Percentiles rank a stretch among this genome's conserved stretches.
These are phyloP conservation scores for Chrysanthemum makinoi DNA, from an alignment of 129 eudicot genomes.

Conservation along the genomic window DNA sequence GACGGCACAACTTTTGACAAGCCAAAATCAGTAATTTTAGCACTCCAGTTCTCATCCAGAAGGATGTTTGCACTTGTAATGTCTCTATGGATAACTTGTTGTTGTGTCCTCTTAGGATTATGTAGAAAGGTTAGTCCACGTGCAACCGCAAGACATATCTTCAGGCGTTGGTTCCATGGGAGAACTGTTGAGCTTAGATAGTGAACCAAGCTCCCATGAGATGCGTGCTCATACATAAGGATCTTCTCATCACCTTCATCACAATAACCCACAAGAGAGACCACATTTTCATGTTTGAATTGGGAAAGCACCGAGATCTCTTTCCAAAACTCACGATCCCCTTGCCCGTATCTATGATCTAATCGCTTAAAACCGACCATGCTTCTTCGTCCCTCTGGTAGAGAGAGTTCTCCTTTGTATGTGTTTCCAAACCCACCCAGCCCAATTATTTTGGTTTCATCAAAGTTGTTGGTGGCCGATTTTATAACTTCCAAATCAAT, in stretches of 20 bases:
- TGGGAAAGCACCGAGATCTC: not conserved
- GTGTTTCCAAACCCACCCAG: not conserved
- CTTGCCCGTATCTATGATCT: slow-evolving; percentile 21
- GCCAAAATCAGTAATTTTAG: slow-evolving; percentile 18
- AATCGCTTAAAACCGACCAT: slow-evolving; percentile 15
- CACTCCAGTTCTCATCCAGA: too few species aligned
- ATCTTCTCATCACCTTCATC: not conserved
- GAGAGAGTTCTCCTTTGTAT: slow-evolving; percentile 18
- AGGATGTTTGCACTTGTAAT: too few species aligned
- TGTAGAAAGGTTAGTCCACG: slow-evolving; percentile 8
- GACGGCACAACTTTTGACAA: not conserved
- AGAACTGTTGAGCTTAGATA: not conserved
- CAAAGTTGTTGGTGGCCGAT: slow-evolving; percentile 8
- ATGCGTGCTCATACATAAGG: slow-evolving; percentile 5
- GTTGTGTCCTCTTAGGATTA: not conserved
- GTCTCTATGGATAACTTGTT: too few species aligned
- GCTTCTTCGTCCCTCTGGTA: not conserved
- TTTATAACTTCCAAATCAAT: not conserved
- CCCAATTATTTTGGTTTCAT: not conserved
- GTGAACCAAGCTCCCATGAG: slow-evolving; percentile 18
- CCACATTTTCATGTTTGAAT: slow-evolving; percentile 12
- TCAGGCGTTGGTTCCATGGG: slow-evolving; percentile 22
- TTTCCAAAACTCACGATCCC: slow-evolving; percentile 4
- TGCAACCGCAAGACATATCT: slow-evolving; percentile 19
- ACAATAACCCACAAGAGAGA: not conserved